Evolutionary conservation across 192 early-diverging fungal species (phyloP).

Genomic region (Umbelopsis ramanniana): DNA sequence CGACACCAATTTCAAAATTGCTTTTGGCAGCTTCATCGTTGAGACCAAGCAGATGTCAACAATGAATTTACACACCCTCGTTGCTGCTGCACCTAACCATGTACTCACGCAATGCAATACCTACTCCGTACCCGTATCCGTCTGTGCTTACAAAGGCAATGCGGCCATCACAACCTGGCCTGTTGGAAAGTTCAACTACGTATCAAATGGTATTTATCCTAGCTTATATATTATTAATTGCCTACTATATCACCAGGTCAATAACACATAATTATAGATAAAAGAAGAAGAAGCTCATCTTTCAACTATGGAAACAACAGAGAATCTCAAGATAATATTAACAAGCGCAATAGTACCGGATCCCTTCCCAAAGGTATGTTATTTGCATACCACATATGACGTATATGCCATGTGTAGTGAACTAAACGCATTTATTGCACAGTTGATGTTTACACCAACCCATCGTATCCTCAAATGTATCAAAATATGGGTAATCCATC

Average conservation of each 20-base stretch:
- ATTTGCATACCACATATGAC: no score
- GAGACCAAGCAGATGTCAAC: slow-evolving; percentile 53
- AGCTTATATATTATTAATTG: background rate
- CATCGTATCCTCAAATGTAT: slow-evolving; percentile 6
- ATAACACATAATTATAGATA: slow-evolving; percentile 1
- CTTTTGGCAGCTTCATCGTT: slow-evolving; percentile 52
- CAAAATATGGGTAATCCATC: background rate
- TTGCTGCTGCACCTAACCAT: slow-evolving; percentile 48
- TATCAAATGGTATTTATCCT: slow-evolving; percentile 23
- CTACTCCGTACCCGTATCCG: slow-evolving; percentile 47
- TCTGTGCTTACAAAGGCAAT: slow-evolving; percentile 49
- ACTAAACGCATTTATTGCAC: background rate
- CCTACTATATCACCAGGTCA: background rate
- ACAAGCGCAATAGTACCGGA: slow-evolving; percentile 2
- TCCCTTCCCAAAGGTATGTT: slow-evolving; percentile 7
- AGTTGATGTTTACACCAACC: slow-evolving; percentile 11
- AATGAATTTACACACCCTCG: slow-evolving; percentile 48
- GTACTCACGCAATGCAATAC: slow-evolving; percentile 43
- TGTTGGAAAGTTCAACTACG: slow-evolving; percentile 50
- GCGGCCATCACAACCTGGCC: slow-evolving; percentile 48
- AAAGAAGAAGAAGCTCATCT: background rate
- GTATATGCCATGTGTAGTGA: background rate
- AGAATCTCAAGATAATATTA: slow-evolving; percentile 11
- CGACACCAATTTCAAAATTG: slow-evolving; percentile 41
- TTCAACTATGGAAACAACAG: slow-evolving; percentile 1